These are phyloP conservation scores for Eugenia klotzschiana DNA, from an alignment of 441 rosid species.

Conservation along the genomic window DNA sequence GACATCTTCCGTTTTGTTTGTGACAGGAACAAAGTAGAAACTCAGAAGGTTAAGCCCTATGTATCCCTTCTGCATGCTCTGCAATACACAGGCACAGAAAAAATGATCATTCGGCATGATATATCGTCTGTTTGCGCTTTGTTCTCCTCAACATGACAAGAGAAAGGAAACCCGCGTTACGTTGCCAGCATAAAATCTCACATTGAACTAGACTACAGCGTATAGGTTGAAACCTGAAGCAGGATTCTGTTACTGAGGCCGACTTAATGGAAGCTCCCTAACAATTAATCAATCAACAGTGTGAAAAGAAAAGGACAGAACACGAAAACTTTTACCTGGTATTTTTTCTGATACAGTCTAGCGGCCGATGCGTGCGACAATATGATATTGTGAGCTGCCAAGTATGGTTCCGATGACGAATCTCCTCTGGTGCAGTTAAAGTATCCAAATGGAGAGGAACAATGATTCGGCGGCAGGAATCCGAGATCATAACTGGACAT, in stretches of 20 bases:
- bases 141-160: background rate
- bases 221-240: background rate
- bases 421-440: constrained; percentile 4
- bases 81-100: background rate
- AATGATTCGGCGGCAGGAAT: background rate
- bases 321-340: background rate
- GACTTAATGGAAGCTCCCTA: background rate
- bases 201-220: background rate
- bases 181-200: background rate
- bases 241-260: background rate
- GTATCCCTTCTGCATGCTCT: constrained; percentile 2
- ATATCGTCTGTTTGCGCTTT: too few relatives aligned
- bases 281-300: background rate
- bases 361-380: constrained; percentile 3
- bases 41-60: constrained; percentile 5
- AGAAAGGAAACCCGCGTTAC: background rate
- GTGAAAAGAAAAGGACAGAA: background rate
- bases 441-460: constrained; percentile 1
- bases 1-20: constrained; percentile 6
- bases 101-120: background rate
- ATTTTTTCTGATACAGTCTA: constrained; percentile 4
- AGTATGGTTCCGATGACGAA: constrained; percentile 7
- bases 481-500: constrained; percentile 1
- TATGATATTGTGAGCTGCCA: constrained; percentile 7
- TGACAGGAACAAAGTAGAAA: background rate